Base-by-base conservation (phyloP, 164 flowering plant genomes). In the Warburgia ugandensis region DNA sequence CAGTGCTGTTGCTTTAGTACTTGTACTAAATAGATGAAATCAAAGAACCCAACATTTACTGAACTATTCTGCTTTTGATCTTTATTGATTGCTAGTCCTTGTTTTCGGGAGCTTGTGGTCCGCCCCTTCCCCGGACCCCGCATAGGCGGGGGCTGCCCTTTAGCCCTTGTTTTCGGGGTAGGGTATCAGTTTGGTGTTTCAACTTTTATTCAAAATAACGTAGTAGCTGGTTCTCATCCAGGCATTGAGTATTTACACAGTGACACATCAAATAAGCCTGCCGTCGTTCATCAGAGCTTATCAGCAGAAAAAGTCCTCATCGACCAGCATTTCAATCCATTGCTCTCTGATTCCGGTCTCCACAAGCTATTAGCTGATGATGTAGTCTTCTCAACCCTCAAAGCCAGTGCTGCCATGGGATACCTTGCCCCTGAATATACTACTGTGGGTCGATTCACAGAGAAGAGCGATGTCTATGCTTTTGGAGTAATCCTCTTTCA, bases 401-500 rank as follows among this genome's bases (percentile, higher is more conserved):
- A 94, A 63, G 75, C 84, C 52, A 78, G 86, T 63, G 99, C 99
- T 59, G 99, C 99, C 31, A 82, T 82, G 92, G 99, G 99, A 23
- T 94, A 94, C 65, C 68, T 94, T 3, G 95, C 99, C 43, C 99
- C 97, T 0, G 99, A 94, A 50, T 94, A 94, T 73, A 74, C 84
- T 6, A 78, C 77, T 30, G 82, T 87, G 0, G 99, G 99, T 40
- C 75, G 83, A 20, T 86, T 88, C 65, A 92, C 97, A 0, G 83
- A 80, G 29, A 80, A 84, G 68, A 92, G 97, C 42, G 95, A 92
- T 26, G 66, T 88, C 1, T 92, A 84, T 52, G 95, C 99, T 14
- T 88, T 86, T 65, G 99, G 99, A 13, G 69, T 84, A 64, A 64
- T 92, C 27, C 43, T 86, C 3, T 61, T 86, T 48, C 97, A 92